Conservation (phyloP, 352 stramenopile species). For the Phytophthora constricta region DNA sequence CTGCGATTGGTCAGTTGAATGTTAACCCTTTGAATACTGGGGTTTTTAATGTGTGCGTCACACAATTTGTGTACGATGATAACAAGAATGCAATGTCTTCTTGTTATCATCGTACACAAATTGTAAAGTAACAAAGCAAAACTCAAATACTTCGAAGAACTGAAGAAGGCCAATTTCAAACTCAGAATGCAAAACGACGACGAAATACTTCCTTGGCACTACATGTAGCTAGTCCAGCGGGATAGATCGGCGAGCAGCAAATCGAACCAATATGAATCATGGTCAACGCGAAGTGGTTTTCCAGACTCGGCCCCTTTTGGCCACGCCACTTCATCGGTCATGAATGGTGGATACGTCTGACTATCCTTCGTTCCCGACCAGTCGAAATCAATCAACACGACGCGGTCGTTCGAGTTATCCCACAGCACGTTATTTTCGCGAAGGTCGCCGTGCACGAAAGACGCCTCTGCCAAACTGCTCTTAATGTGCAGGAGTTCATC, state of each 20-base stretch:
- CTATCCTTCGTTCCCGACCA: constrained; percentile 21
- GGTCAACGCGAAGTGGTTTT: neutral
- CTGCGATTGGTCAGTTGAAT: neutral
- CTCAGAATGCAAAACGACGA: too few species aligned
- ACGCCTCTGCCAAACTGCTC: neutral
- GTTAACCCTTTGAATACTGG: too few species aligned
- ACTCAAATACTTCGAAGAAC: too few species aligned
- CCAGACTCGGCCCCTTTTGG: constrained; percentile 3
- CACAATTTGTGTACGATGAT: too few species aligned
- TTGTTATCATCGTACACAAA: too few species aligned
- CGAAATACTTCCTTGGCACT: too few species aligned
- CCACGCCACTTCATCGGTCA: constrained; percentile 21
- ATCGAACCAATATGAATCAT: constrained; percentile 1
- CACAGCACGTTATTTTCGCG: constrained; percentile 19
- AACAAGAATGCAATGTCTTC: too few species aligned
- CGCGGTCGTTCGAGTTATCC: constrained; percentile 18
- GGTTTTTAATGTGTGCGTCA: too few species aligned
- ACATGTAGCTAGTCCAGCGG: too few species aligned
- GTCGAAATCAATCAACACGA: constrained; percentile 34
- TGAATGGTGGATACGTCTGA: constrained; percentile 21
- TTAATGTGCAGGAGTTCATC: constrained; percentile 7
- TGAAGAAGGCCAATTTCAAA: too few species aligned
- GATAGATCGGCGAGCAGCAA: too few species aligned
- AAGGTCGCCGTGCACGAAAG: neutral
- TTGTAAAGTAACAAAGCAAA: too few species aligned